Base-by-base conservation (phyloP, 1,139 yeast species). In the Pichia sp. region DNA sequence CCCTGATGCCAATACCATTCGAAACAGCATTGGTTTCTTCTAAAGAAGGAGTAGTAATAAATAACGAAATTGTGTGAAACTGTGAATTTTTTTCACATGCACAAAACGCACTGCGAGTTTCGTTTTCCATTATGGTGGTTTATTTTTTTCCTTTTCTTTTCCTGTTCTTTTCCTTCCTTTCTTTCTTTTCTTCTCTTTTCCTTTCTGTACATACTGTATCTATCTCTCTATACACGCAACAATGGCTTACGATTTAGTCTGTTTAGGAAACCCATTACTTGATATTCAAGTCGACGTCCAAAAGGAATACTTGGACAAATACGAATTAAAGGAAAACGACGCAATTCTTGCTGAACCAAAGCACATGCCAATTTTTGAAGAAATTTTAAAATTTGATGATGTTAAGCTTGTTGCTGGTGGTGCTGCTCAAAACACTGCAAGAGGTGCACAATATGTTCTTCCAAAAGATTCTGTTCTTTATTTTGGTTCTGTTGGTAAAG, bases 361-460 rank as follows among this genome's bases (percentile, higher is more conserved):
- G 65, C 96, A 87, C 69, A 67, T 80, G 76, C 86, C 89, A 43
- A 85, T 91, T 62, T 91, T 72, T 64, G 81, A 76, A 45, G 97
- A 89, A 66, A 74, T 84, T 53, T 68, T 86, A 50, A 64, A 71
- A 40, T 69, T 70, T 62, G 70, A 75, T 33, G 77, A 72, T 49
- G 80, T 85, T 53, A 76, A 78, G 59, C 68, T 80, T 50, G 78
- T 91, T 55, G 98, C 99, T 48, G 99, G 99, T 55, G 99, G 99
- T 63, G 98, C 99, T 55, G 98, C 97, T 47, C 99, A 91, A 70
- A 91, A 91, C 71, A 81, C 98, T 50, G 96, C 98, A 46, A 80
- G 99, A 70, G 99, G 96, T 60, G 97, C 97, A 40, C 96, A 91
- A 62, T 89, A 87, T 69, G 68, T 87, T 50, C 73, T 93, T 45